Evolutionary conservation across 768 basidiomycete species (phyloP), one percentile per base, ranked within the genome.

Genomic region (Boletus subcaerulescens): DNA sequence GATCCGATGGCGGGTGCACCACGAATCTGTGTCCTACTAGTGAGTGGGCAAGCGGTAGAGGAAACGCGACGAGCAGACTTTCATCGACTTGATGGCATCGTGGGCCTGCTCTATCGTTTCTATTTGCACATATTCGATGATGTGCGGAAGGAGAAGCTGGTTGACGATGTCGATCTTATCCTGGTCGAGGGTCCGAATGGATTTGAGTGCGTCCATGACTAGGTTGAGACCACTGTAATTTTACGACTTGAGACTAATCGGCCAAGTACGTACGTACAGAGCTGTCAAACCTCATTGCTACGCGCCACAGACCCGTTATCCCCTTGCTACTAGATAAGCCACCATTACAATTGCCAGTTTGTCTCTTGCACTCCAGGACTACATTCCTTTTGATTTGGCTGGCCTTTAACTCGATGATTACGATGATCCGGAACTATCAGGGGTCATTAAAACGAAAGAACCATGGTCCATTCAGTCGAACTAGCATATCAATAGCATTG

Each of bases 1-100:
- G 93, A 93, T 1, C 89, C 95, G 43, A 98, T 98, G 17, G 95
- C 96, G 1, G 95, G 95, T 5, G 95, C 96, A 6, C 95, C 95
- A 45, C 96, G 86, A 60, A 89, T 89, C 84, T 86, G 57, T 20
- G 12, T 6, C 35, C 35, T 36, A 38, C 35, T 36, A 38, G 31
- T 55, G 32, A 48, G 48, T 26, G 40, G 9, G 33, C 8, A 13
- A 53, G 35, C n/a, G 36, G n/a, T 12, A 9, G 35, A 9, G n/a
- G n/a, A 40, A 13, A 20, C 7, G 38, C 15, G 29, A 41, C 18
- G 20, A 41, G 57, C 67, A 18, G 54, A 87, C 93, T 81, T 93
- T 95, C 95, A 98, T 98, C 15, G 87, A 79, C 74, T 92, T 95
- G 73, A 98, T 98, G 17, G 94, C 95, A 65, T 93, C 90, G 72